Conservation (phyloP, 2,329 filamentous ascomycete species). For the Fusarium sterilihyphosum region DNA sequence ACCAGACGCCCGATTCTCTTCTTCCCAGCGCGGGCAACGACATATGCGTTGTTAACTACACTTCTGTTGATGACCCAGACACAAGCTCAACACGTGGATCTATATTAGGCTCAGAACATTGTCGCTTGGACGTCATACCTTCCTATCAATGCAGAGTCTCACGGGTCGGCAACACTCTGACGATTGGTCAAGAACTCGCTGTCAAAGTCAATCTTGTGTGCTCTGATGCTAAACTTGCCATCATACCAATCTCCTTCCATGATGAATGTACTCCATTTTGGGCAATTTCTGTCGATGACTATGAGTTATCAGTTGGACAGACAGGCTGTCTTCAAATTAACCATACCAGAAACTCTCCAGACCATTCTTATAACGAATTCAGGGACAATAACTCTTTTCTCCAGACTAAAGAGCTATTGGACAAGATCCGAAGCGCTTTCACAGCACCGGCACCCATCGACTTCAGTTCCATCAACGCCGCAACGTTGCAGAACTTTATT, state of each 20-base stretch:
- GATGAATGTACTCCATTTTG: too few relatives aligned
- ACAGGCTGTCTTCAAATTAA: not conserved
- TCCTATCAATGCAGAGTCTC: not conserved
- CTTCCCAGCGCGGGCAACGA: accelerated
- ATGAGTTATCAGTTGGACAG: not conserved
- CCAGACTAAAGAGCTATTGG: not conserved
- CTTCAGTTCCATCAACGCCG: not conserved
- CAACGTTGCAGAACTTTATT: accelerated
- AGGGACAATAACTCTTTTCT: not conserved
- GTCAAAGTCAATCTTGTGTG: too few relatives aligned
- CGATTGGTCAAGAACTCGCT: too few relatives aligned
- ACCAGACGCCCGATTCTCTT: not conserved
- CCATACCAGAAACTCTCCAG: not conserved
- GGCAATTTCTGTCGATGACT: not conserved
- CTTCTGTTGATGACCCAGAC: accelerated
- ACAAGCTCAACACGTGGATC: not conserved
- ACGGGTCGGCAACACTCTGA: not conserved
- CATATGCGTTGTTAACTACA: accelerated
- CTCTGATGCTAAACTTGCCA: too few relatives aligned
- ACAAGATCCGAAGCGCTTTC: accelerated
- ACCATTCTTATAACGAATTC: not conserved
- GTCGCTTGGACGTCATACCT: not conserved
- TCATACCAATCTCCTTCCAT: too few relatives aligned
- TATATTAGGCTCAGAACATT: accelerated
- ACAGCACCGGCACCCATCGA: accelerated